Base-by-base conservation (phyloP, 2,329 filamentous ascomycete species). In the Colletotrichum cordylinicola region DNA sequence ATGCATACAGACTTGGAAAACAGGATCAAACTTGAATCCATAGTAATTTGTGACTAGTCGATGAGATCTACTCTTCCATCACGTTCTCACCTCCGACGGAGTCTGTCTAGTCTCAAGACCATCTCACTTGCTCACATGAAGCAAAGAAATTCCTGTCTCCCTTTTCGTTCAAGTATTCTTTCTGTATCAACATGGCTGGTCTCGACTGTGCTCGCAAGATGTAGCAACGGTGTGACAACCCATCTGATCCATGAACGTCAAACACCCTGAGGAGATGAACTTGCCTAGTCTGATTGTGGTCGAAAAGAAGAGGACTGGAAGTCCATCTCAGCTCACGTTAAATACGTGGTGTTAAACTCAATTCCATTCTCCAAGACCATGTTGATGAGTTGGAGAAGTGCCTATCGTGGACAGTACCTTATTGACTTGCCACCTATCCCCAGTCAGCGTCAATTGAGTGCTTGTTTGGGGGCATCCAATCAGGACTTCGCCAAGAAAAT, bases 271-370 rank as follows among this genome's bases (percentile, higher is more conserved):
- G 2, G 1, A 27, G 24, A 27, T 27, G 24, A 27, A 27, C 24
- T 27, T 27, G 24, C 24, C 1, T 1, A 6, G 39, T 16, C 39
- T 43, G 1, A 6, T 31, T n/a, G 39, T 43, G 39, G 18, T 43
- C 1, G 16, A 43, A 0, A 18, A 43, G 9, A 6, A n/a, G 18
- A 1, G 39, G 18, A 18, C 39, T 43, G 0, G 1, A n/a, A n/a
- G 39, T 1, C 39, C 39, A 43, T 43, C 18, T 0, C 8, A 43
- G 0, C 10, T 43, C 8, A n/a, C 0, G 8, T 10, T 2, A 10
- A 43, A 2, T 43, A 43, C 16, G 4, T 3, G 4, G 4, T 6
- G 6, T 6, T 39, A 8, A 39, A 9, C 37, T 39, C 1, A 27
- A 27, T 27, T 1, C 2, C 2, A 27, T 27, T 5, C 24, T 27